Evolutionary conservation across 805 yeast species (phyloP).

Genomic region (Jamesozyma spencerorum): DNA sequence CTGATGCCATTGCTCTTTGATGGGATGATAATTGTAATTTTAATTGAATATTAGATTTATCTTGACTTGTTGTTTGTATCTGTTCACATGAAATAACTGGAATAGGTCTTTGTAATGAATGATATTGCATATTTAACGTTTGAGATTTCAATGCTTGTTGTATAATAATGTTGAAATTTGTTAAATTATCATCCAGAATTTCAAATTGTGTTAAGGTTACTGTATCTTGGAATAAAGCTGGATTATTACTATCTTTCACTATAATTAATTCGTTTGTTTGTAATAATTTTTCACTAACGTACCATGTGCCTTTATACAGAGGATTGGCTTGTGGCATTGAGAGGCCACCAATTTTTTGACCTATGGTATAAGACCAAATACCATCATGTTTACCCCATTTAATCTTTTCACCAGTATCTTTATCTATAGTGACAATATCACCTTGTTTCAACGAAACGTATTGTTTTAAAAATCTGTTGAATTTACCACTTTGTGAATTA

Average conservation of each 20-base stretch:
- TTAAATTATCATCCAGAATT: slow-evolving; percentile 1
- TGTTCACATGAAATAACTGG: slow-evolving; percentile 23
- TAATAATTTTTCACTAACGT: slow-evolving; percentile 60
- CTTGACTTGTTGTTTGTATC: too few species aligned
- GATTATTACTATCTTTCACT: slow-evolving; percentile 58
- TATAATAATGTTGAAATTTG: background rate
- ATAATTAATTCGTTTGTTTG: slow-evolving; percentile 67
- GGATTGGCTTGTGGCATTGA: slow-evolving; percentile 89
- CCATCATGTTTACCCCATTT: slow-evolving; percentile 81
- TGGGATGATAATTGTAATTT: slow-evolving; percentile 35
- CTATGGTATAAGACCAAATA: slow-evolving; percentile 90
- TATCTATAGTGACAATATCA: slow-evolving; percentile 45
- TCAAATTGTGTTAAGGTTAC: slow-evolving; percentile 36
- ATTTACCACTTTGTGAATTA: slow-evolving; percentile 48
- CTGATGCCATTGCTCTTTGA: slow-evolving; percentile 77
- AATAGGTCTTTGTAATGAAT: slow-evolving; percentile 63
- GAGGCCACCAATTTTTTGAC: slow-evolving; percentile 58
- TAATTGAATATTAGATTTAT: slow-evolving; percentile 12
- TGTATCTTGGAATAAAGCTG: slow-evolving; percentile 40
- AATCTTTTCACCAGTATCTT: slow-evolving; percentile 47
- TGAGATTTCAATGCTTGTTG: slow-evolving; percentile 2
- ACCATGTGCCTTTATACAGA: slow-evolving; percentile 71
- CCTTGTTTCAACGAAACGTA: slow-evolving; percentile 71
- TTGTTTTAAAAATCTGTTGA: slow-evolving; percentile 63
- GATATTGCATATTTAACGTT: slow-evolving; percentile 45